Base-by-base conservation (phyloP, 2,329 filamentous ascomycete genomes). In the Fusarium austroafricanum region DNA sequence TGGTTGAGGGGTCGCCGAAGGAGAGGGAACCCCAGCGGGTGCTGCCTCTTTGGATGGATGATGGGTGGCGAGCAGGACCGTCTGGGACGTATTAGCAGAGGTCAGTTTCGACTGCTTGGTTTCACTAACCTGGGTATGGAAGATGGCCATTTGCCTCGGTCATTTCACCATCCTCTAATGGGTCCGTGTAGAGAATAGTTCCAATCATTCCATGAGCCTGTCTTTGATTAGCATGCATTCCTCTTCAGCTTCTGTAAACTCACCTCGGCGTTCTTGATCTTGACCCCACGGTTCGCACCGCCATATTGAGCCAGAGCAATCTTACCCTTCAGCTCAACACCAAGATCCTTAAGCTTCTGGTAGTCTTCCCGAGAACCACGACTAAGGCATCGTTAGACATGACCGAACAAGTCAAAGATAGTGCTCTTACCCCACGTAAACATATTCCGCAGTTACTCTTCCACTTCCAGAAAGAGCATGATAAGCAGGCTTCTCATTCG, bases 11-110 rank as follows among this genome's bases (percentile, higher is more conserved):
- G 2, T 71, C 68, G 0, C 68, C 68, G 11, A 70, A 71, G 4
- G 68, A 71, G 9, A 71, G 53, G 0, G 68, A 71, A 1, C 61
- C 61, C 67, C 68, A 71, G 3, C 67, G 50, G 1, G 66, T 70
- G 33, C 67, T 71, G 0, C 68, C 67, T 55, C 68, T 31, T 11
- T 71, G 68, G 6, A 71, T 71, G 5, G 65, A 21, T 2, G 68
- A 71, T 2, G 68, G 67, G 10, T 71, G 60, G 1, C 68, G 47
- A 10, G 68, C 66, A 23, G 66, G 66, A 8, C 66, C 66, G 3
- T 68, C 66, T 68, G 4, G 1, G 3, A 5, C 0, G 3, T 10
- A 28, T 68, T 18, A 65, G 6, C 4, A 12, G 21, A 12, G 2
- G 1, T n/a, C 6, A 8, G 2, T 8, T 3, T 0, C 0, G 4